These are phyloP conservation scores for Neophaeococcomyces aloes DNA, from an alignment of 2,329 filamentous ascomycete genomes.

Conservation along the genomic window DNA sequence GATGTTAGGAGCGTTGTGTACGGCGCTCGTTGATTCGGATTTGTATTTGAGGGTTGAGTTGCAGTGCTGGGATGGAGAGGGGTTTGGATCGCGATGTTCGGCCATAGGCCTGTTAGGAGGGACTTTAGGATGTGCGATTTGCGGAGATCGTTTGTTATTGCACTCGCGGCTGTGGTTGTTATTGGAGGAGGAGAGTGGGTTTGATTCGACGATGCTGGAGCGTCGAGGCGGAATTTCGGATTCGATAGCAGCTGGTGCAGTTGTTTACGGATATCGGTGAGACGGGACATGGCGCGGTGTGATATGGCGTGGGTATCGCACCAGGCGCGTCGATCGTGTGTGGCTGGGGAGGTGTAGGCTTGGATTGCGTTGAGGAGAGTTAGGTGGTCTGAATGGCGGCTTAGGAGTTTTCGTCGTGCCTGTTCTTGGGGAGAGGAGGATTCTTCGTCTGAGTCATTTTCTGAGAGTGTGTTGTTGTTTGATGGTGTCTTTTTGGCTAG, in stretches of 20 bases:
- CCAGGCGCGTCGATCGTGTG: slow-evolving; percentile 48
- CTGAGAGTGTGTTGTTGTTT: not conserved
- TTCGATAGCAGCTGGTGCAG: slow-evolving; percentile 13
- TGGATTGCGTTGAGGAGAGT: slow-evolving; percentile 52
- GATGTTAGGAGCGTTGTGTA: slow-evolving; percentile 53
- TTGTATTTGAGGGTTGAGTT: not conserved
- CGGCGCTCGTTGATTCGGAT: slow-evolving; percentile 30
- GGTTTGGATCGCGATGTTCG: slow-evolving; percentile 44
- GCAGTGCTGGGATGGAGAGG: slow-evolving; percentile 6
- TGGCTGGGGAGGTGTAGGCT: slow-evolving; percentile 47
- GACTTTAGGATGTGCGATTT: slow-evolving; percentile 40
- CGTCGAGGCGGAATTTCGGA: not conserved
- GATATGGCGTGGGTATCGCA: slow-evolving; percentile 48
- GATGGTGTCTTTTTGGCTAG: not conserved
- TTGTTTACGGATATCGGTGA: slow-evolving; percentile 39
- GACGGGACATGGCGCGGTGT: slow-evolving; percentile 54
- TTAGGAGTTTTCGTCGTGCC: slow-evolving; percentile 46
- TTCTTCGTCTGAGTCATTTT: slow-evolving; percentile 10
- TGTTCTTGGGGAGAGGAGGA: slow-evolving; percentile 5
- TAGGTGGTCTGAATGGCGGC: slow-evolving; percentile 54
- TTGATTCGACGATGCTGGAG: too few relatives aligned
- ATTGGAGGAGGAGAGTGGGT: too few relatives aligned
- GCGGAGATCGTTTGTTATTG: not conserved
- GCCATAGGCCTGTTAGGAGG: slow-evolving; percentile 48
- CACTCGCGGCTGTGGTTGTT: too few relatives aligned